A percentile compares a stretch with the other conserved stretches of the same genome.
These are phyloP conservation scores for Leccinum barrowsii DNA, from an alignment of 768 basidiomycete genomes.

Conservation along the genomic window DNA sequence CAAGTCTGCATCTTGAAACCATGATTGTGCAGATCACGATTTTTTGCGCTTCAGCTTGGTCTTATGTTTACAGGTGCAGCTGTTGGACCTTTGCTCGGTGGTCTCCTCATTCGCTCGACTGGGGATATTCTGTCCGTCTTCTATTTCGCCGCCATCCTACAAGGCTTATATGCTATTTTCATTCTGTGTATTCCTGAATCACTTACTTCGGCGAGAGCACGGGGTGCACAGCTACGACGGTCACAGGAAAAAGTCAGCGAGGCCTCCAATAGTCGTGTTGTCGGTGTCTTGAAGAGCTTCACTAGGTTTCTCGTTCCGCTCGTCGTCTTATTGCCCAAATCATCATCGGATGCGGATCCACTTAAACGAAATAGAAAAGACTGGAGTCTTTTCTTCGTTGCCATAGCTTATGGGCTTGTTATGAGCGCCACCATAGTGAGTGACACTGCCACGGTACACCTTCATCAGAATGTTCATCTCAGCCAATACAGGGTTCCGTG, in stretches of 20 bases:
- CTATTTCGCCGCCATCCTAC: conserved; percentile 55
- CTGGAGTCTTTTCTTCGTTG: conserved; percentile 64
- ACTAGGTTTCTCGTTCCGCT: conserved; percentile 73
- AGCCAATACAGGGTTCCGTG: conserved; percentile 46
- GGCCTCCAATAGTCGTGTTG: not conserved
- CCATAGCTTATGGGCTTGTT: conserved; percentile 46
- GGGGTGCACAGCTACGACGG: conserved; percentile 17
- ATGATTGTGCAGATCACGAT: conserved; percentile 45
- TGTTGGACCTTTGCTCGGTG: conserved; percentile 71
- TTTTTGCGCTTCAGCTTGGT: conserved; percentile 64
- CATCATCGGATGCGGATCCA: conserved; percentile 31
- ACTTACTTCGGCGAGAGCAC: conserved; percentile 48
- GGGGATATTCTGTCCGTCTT: conserved; percentile 61
- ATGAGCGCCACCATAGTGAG: conserved; percentile 47
- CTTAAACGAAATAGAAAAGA: conserved; percentile 45
- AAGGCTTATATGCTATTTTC: conserved; percentile 46
- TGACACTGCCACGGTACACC: not conserved
- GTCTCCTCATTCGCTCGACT: conserved; percentile 57
- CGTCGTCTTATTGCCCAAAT: conserved; percentile 53
- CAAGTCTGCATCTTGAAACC: conserved; percentile 1
- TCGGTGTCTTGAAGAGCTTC: conserved; percentile 35
- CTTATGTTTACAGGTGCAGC: conserved; percentile 72
- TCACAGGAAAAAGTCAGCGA: conserved; percentile 10
- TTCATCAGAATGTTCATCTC: not conserved
- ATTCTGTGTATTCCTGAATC: conserved; percentile 75